Evolutionary conservation across 805 yeast genomes (phyloP).

Genomic region (Wilhelminamyces savonicus): DNA sequence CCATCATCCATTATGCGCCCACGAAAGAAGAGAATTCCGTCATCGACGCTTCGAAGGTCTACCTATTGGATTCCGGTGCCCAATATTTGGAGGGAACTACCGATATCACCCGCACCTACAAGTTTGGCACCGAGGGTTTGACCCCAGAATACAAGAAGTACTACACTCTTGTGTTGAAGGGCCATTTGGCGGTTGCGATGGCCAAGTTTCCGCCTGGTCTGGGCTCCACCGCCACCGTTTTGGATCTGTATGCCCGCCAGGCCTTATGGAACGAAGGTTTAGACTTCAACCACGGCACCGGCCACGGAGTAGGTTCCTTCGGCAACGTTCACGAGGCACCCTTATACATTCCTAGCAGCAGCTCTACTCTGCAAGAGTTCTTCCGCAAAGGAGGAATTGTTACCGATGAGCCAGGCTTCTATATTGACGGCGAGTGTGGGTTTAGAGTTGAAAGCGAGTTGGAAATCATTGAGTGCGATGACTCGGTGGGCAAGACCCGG

Average conservation of each 20-base stretch:
- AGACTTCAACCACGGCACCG: conserved; percentile 91
- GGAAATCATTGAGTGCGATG: conserved; percentile 41
- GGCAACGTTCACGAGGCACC: conserved; percentile 95
- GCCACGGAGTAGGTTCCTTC: conserved; percentile 94
- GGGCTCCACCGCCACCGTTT: conserved; percentile 64
- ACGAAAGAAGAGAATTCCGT: conserved; percentile 48
- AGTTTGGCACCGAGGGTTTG: conserved; percentile 40
- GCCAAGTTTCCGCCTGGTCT: conserved; percentile 61
- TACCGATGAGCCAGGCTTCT: conserved; percentile 93
- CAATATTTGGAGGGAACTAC: conserved; percentile 62
- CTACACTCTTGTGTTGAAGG: conserved; percentile 84
- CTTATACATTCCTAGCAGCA: conserved; percentile 48
- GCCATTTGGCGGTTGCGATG: conserved; percentile 81
- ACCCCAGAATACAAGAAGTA: conserved; percentile 47
- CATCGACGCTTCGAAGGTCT: conserved; percentile 55
- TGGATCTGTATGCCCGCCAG: conserved; percentile 81
- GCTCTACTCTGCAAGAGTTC: conserved; percentile 35
- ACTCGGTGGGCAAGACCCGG: conserved; percentile 31
- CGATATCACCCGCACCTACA: conserved; percentile 83
- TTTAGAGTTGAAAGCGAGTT: conserved; percentile 85
- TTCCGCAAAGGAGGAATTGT: conserved; percentile 60
- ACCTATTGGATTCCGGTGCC: conserved; percentile 54
- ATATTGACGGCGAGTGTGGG: conserved; percentile 86
- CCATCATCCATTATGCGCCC: conserved; percentile 74
- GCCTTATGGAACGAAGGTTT: conserved; percentile 76